Conservation (phyloP, 2,329 filamentous ascomycete genomes). For the Colletotrichum orbiculare region DNA sequence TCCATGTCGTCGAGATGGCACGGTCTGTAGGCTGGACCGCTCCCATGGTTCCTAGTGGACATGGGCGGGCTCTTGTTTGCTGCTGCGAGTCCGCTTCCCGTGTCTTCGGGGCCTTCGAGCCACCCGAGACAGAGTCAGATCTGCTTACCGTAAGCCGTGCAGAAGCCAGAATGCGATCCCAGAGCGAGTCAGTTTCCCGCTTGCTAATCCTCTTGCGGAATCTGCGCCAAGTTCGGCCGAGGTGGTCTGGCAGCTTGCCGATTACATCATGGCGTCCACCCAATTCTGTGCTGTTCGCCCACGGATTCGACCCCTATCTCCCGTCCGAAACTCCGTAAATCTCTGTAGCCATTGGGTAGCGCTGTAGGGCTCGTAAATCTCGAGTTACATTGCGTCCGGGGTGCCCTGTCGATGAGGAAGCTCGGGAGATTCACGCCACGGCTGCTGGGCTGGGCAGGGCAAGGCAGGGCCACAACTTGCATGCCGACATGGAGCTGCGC, state of each 20-base stretch:
- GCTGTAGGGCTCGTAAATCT: constrained; percentile 29
- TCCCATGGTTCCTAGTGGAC: constrained; percentile 12
- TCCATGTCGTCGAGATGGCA: background rate
- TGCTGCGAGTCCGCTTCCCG: constrained; percentile 6
- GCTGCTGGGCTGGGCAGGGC: background rate
- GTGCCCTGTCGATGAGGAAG: too few relatives aligned
- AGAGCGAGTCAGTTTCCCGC: background rate
- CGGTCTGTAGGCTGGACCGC: constrained; percentile 4
- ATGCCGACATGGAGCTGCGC: constrained; percentile 1
- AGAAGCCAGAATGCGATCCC: constrained; percentile 6
- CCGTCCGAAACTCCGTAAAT: constrained; percentile 8
- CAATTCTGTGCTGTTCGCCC: background rate
- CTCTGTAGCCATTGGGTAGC: background rate
- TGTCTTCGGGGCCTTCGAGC: constrained; percentile 16
- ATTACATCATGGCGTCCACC: constrained; percentile 23
- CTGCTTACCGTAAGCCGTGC: constrained; percentile 13
- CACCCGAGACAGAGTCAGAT: background rate
- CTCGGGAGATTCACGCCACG: constrained; percentile 15
- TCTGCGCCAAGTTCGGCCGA: background rate
- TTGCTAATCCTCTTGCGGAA: constrained; percentile 12
- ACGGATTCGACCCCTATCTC: background rate
- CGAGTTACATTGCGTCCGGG: constrained; percentile 8
- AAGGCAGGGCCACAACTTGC: background rate
- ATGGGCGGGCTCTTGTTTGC: constrained; percentile 17
- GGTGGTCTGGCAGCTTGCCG: background rate